Conservation (phyloP, 139 green algal species). For the Pleodorina starrii region DNA sequence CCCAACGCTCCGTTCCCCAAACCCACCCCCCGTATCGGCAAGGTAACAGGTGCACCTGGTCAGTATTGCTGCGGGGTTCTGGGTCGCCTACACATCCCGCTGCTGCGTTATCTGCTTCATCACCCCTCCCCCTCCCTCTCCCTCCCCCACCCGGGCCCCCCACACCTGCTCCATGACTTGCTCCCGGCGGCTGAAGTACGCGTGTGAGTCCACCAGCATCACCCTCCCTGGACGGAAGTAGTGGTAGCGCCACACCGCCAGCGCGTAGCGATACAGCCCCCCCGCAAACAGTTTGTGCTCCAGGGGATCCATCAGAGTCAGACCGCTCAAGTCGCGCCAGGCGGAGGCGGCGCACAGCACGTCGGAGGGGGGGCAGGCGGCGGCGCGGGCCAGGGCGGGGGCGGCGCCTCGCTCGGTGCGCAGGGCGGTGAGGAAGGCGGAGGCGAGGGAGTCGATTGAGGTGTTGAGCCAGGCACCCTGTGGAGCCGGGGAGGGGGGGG, state of each 20-base stretch:
- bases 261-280: background rate
- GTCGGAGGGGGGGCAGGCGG: background rate
- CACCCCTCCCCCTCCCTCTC: no score
- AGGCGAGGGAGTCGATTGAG: background rate
- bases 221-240: background rate
- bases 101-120: no score
- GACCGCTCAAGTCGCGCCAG: background rate
- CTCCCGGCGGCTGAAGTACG: background rate
- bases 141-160: no score
- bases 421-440: background rate
- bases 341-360: background rate
- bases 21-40: no score
- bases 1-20: no score
- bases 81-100: no score
- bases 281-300: slow-evolving; percentile 3
- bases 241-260: background rate
- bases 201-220: background rate
- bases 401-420: background rate
- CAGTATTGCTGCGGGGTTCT: no score
- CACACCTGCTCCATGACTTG: background rate
- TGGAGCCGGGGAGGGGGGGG: background rate
- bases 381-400: background rate
- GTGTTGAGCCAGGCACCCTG: background rate
- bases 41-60: no score
- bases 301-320: background rate